Evolutionary conservation across 306 rosid genomes (phyloP), one percentile per base, ranked within the genome.

Genomic region (Ormosia emarginata): DNA sequence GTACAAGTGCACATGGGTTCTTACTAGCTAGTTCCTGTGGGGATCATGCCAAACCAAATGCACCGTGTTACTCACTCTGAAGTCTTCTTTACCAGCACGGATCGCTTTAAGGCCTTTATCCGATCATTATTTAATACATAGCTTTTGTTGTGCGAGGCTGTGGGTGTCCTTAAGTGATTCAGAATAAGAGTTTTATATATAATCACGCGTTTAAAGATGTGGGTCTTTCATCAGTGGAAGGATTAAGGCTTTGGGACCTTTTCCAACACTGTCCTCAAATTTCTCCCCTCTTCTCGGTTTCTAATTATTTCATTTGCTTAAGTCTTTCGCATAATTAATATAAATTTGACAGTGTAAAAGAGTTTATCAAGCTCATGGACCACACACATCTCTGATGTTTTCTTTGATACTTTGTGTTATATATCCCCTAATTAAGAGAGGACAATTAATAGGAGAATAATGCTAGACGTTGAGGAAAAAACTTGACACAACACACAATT

Each of bases 171-270:
- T 75, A 37, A n/a, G 50, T 67, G 79, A 64, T 73, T 40, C 68
- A 40, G 68, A 6, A n/a, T 0, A 3, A 9, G 5, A 14, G 53
- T 52, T 79, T 41, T 32, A 50, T 66, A 50, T n/a, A 59, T 62
- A 69, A 79, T 75, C 87, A 81, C 85, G 87, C 80, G 50, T 79
- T 59, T 78, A 88, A 86, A 89, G 85, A 65, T 55, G 55, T 24
- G 77, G 67, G 61, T 46, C 71, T 50, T 67, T 74, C 14, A 41
- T 70, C 73, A 79, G 66, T 63, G 57, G 36, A 49, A 40, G 47
- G 67, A 39, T 50, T 34, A 47, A 82, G 82, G 49, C 70, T 57
- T 46, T 33, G 37, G 36, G 56, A n/a, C 43, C 71, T 40, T 84
- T 84, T 73, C 64, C 18, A 15, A n/a, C 61, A 30, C 55, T 57